These are phyloP conservation scores for Crithidia fasciculata DNA, from an alignment of 208 protist genomes.

Conservation along the genomic window DNA sequence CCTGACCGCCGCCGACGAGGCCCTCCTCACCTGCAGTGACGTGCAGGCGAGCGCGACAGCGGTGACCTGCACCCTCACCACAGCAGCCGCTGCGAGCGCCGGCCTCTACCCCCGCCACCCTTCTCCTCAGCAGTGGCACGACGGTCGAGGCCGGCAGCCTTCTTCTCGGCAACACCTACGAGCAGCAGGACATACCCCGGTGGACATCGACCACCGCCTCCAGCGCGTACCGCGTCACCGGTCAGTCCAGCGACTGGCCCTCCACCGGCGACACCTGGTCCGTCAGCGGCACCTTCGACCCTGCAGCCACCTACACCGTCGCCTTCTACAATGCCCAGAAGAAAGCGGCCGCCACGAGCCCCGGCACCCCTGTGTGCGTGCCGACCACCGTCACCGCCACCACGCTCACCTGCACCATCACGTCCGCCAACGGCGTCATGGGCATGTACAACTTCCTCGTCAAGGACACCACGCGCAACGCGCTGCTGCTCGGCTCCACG, in stretches of 20 bases:
- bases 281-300: slow-evolving; percentile 39
- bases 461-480: slow-evolving; percentile 19
- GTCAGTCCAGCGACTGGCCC: slow-evolving; percentile 30
- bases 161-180: slow-evolving; percentile 5
- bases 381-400: slow-evolving; percentile 16
- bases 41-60: neutral
- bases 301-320: slow-evolving; percentile 27
- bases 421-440: slow-evolving; percentile 26
- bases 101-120: slow-evolving; percentile 30
- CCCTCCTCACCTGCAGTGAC: slow-evolving; percentile 4
- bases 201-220: slow-evolving; percentile 13
- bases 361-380: slow-evolving; percentile 16
- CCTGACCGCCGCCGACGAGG: neutral
- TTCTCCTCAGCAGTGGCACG: slow-evolving; percentile 8
- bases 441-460: slow-evolving; percentile 47
- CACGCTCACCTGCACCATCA: slow-evolving; percentile 35
- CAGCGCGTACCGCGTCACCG: slow-evolving; percentile 18
- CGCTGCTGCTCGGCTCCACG: slow-evolving; percentile 34
- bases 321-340: slow-evolving; percentile 41
- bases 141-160: slow-evolving; percentile 25
- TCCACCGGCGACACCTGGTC: slow-evolving; percentile 36
- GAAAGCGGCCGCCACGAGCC: slow-evolving; percentile 5
- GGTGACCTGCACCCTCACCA: slow-evolving; percentile 26
- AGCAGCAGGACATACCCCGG: neutral
- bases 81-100: neutral